phyloP scores from a whole-genome alignment of 495 filamentous ascomycete genomes.

The Penicillium ochrochloron region DNA sequence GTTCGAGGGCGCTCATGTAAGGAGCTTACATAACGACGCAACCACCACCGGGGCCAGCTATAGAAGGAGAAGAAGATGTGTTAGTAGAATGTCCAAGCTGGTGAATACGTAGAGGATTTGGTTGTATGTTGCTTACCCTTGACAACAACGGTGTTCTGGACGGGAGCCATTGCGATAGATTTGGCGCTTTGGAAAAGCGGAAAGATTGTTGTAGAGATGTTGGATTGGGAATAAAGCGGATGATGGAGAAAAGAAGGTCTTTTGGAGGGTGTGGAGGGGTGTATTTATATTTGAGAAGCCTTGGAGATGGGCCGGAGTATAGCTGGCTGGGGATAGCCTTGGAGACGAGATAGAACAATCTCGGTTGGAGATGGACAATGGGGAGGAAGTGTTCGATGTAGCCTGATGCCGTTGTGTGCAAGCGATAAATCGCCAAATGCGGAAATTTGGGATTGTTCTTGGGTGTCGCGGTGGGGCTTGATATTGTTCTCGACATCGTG shows the following conservation, averaged over 20 bases:
- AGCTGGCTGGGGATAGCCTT: neutral
- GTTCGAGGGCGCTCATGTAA: constrained; percentile 22
- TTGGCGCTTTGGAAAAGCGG: constrained; percentile 33
- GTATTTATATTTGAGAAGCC: constrained; percentile 11
- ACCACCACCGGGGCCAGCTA: constrained; percentile 43
- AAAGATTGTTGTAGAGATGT: constrained; percentile 28
- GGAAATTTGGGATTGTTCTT: neutral
- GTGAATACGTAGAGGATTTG: constrained; percentile 1
- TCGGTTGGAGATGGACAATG: neutral
- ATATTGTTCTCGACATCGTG: constrained; percentile 3
- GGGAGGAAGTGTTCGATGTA: neutral
- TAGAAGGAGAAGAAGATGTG: neutral
- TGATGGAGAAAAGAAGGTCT: constrained; percentile 23
- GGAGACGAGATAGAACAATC: neutral
- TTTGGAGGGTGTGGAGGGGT: neutral
- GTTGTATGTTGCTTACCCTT: constrained; percentile 35
- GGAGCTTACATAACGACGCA: constrained; percentile 45
- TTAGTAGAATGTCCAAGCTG: neutral
- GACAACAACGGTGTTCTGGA: constrained; percentile 35
- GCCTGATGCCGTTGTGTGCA: neutral
- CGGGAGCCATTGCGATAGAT: constrained; percentile 43
- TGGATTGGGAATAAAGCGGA: constrained; percentile 21
- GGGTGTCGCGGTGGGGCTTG: neutral
- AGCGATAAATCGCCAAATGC: neutral
- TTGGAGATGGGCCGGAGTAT: neutral